Conservation (phyloP, 108 stramenopile species). For the Conticribra weissflogii region DNA sequence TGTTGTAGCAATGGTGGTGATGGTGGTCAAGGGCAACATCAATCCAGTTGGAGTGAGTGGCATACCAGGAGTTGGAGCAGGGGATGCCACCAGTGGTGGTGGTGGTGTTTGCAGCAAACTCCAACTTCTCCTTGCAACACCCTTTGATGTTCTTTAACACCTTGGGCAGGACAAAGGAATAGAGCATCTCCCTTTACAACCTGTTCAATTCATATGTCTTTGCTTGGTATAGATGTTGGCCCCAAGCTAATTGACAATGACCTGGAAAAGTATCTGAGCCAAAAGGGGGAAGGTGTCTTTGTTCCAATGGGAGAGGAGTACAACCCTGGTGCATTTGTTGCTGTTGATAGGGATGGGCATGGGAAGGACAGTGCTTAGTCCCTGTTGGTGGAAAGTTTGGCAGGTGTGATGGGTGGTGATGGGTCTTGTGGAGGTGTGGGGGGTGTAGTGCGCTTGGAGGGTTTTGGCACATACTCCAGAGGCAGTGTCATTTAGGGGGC, state of each 20-base stretch:
- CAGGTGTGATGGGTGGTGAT: constrained; percentile 19
- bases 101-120: too few species aligned
- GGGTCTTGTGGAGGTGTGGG: neutral
- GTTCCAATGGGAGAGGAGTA: neutral
- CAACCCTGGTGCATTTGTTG: constrained; percentile 13
- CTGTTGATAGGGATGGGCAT: constrained; percentile 27
- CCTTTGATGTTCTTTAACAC: constrained; percentile 42
- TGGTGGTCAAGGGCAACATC: too few species aligned
- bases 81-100: too few species aligned
- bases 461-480: constrained; percentile 19
- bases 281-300: constrained; percentile 21
- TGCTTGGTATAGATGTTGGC: constrained; percentile 29
- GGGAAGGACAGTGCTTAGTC: constrained; percentile 16
- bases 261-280: constrained; percentile 17
- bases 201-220: constrained; percentile 20
- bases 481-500: constrained; percentile 28
- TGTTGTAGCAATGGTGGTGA: too few species aligned
- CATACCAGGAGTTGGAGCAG: too few species aligned
- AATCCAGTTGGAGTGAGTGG: too few species aligned
- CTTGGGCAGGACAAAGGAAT: constrained; percentile 39
- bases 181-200: constrained; percentile 39
- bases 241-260: constrained; percentile 15
- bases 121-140: constrained; percentile 37
- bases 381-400: constrained; percentile 7
- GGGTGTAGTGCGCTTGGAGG: constrained; percentile 22